A percentile compares a stretch with the other conserved stretches of the same genome.
Evolutionary conservation across 106 monocot genomes (phyloP).

Genomic region (Dendrobium nobile): DNA sequence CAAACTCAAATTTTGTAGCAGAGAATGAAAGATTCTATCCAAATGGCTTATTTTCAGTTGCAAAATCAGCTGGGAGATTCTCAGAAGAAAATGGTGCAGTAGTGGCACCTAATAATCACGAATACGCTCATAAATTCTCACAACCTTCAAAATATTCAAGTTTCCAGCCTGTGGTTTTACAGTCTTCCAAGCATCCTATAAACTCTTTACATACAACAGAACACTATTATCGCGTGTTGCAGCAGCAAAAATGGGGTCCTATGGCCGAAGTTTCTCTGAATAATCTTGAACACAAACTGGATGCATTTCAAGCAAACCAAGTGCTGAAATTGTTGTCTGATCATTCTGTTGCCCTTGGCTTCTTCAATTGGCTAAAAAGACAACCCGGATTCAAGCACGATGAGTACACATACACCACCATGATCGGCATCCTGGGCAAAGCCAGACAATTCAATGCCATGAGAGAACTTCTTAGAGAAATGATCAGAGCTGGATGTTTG

Average conservation of each 20-base stretch:
- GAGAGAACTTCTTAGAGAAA: slow-evolving; percentile 65
- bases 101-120: neutral
- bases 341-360: slow-evolving; percentile 68
- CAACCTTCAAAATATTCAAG: slow-evolving; percentile 19
- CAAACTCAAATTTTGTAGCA: neutral
- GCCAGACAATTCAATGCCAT: slow-evolving; percentile 69
- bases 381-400: slow-evolving; percentile 88
- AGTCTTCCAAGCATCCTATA: slow-evolving; percentile 11
- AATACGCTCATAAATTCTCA: slow-evolving; percentile 28
- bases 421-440: slow-evolving; percentile 92
- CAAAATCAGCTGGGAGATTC: slow-evolving; percentile 9
- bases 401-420: slow-evolving; percentile 90
- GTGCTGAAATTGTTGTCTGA: slow-evolving; percentile 78
- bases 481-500: slow-evolving; percentile 52
- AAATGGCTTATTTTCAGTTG: slow-evolving; percentile 17
- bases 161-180: slow-evolving; percentile 6
- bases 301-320: slow-evolving; percentile 88
- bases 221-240: slow-evolving; percentile 46
- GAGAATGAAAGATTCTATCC: slow-evolving; percentile 27
- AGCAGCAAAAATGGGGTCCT: slow-evolving; percentile 69
- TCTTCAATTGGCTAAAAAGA: slow-evolving; percentile 85
- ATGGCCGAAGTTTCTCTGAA: slow-evolving; percentile 40
- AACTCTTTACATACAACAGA: slow-evolving; percentile 42
- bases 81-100: slow-evolving; percentile 5
- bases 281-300: slow-evolving; percentile 52